phyloP scores from a whole-genome alignment of 805 yeast genomes.

The Nematodospora valgi region DNA sequence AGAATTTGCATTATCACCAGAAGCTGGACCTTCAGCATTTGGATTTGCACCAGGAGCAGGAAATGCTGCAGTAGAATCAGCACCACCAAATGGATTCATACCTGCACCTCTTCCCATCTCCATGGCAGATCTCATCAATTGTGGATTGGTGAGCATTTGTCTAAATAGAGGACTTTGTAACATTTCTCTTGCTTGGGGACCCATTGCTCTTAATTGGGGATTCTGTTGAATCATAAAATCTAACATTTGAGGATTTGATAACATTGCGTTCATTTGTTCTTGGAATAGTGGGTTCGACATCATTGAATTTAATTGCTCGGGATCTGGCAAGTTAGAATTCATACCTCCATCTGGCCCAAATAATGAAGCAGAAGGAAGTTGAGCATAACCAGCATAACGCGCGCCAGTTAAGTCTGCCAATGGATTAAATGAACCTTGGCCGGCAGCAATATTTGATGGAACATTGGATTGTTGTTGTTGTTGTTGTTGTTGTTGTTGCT shows the following conservation, averaged over 20 bases:
- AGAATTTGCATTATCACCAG: constrained; percentile 11
- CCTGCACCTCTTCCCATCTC: constrained; percentile 54
- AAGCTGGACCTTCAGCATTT: constrained; percentile 18
- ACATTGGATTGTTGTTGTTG: constrained; percentile 24
- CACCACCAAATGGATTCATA: no score
- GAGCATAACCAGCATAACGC: constrained; percentile 88
- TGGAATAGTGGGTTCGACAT: constrained; percentile 79
- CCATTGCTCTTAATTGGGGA: constrained; percentile 82
- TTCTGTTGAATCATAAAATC: constrained; percentile 77
- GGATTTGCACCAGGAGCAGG: constrained; percentile 42
- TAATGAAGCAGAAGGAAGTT: constrained; percentile 81
- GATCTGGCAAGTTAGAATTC: constrained; percentile 65
- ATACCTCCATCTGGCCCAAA: constrained; percentile 96
- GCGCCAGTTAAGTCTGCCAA: constrained; percentile 93
- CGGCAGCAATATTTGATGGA: constrained; percentile 83
- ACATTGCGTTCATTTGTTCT: constrained; percentile 77
- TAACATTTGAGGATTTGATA: constrained; percentile 84
- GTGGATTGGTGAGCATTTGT: constrained; percentile 70
- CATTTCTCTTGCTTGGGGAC: constrained; percentile 85
- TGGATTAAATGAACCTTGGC: constrained; percentile 85
- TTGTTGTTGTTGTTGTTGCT: constrained; percentile 10
- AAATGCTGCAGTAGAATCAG: constrained; percentile 19
- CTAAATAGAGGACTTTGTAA: constrained; percentile 81
- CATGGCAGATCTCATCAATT: constrained; percentile 79
- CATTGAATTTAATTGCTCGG: constrained; percentile 70